phyloP scores from a whole-genome alignment of 805 yeast species.

The Jamesozyma jinghongensis region DNA sequence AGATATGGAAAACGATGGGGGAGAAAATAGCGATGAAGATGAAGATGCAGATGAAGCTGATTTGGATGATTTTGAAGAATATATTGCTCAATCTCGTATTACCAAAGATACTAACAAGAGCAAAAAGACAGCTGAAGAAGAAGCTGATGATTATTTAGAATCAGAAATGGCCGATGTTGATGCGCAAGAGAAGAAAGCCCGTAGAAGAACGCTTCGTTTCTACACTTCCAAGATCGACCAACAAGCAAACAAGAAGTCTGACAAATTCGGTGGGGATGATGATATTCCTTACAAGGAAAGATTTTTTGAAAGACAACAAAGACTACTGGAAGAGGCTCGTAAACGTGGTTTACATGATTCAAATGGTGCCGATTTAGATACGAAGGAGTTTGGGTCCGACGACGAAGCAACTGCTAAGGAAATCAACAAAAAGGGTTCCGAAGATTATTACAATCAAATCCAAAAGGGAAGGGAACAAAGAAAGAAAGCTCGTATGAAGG shows the following conservation, averaged over 20 bases:
- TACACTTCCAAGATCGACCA: constrained; percentile 96
- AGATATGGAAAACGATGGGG: constrained; percentile 12
- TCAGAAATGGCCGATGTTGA: constrained; percentile 72
- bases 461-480: constrained; percentile 39
- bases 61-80: constrained; percentile 39
- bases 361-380: constrained; percentile 50
- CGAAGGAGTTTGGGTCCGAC: constrained; percentile 39
- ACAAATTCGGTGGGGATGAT: constrained; percentile 65
- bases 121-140: constrained; percentile 13
- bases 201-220: constrained; percentile 79
- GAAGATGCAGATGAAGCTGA: constrained; percentile 23
- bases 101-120: constrained; percentile 33
- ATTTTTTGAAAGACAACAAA: constrained; percentile 78
- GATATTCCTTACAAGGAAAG: constrained; percentile 91
- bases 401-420: constrained; percentile 38
- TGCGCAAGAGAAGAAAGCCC: constrained; percentile 71
- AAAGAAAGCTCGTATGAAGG: constrained; percentile 46
- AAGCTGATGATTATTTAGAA: constrained; percentile 55
- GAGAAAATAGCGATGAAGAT: constrained; percentile 15
- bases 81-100: constrained; percentile 44
- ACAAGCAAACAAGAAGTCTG: constrained; percentile 52
- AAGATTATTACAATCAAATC: constrained; percentile 50
- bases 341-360: constrained; percentile 59
- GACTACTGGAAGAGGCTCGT: constrained; percentile 81
- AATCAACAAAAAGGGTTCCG: constrained; percentile 40